Conservation (phyloP, 1,284 basidiomycete genomes). For the Coniferiporia sulphurascens region DNA sequence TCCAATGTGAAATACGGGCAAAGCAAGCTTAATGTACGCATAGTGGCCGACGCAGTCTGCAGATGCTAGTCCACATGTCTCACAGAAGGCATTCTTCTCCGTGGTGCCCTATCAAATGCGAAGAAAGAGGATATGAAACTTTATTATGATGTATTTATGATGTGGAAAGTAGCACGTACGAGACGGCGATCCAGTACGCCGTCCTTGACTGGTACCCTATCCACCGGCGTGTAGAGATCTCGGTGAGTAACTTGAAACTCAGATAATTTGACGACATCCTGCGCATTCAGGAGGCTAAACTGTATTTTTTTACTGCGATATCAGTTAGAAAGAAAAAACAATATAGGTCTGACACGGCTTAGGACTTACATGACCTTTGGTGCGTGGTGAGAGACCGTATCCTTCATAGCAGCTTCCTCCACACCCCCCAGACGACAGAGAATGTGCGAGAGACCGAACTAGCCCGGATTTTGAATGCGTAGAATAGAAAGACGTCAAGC, state of each 20-base stretch:
- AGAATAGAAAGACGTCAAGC: neutral
- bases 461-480: neutral
- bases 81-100: slow-evolving; percentile 89
- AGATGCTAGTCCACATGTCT: slow-evolving; percentile 90
- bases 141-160: neutral
- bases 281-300: slow-evolving; percentile 87
- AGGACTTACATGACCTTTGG: slow-evolving; percentile 85
- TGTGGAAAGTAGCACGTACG: slow-evolving; percentile 44
- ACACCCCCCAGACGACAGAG: neutral
- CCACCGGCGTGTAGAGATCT: slow-evolving; percentile 80
- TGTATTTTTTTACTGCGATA: slow-evolving; percentile 81
- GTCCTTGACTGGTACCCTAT: slow-evolving; percentile 82
- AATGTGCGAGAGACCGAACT: neutral
- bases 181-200: slow-evolving; percentile 88
- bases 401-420: slow-evolving; percentile 58
- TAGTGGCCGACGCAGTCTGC: slow-evolving; percentile 98
- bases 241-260: slow-evolving; percentile 93
- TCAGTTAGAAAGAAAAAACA: neutral
- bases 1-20: slow-evolving; percentile 97
- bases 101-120: slow-evolving; percentile 75
- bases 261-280: slow-evolving; percentile 90
- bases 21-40: slow-evolving; percentile 92
- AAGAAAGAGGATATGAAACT: slow-evolving; percentile 8
- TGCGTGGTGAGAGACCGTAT: slow-evolving; percentile 79
- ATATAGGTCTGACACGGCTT: neutral